A percentile compares a stretch with the other conserved stretches of the same genome.
phyloP scores from a whole-genome alignment of 257 asterid species.

The Osmanthus fragrans region DNA sequence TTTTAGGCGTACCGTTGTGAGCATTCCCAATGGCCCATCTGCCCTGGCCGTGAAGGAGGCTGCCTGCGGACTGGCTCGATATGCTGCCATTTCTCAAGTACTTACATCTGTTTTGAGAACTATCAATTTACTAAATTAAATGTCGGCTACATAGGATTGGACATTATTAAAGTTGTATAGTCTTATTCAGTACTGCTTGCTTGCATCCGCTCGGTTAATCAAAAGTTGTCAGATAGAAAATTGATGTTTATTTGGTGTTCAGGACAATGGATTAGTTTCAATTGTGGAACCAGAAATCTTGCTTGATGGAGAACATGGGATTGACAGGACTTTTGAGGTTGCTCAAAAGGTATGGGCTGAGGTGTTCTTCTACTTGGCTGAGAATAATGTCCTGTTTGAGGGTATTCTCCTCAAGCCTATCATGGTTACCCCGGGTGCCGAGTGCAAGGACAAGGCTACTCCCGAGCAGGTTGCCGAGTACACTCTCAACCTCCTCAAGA shows the following conservation, averaged over 20 bases:
- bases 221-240: background rate
- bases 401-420: conserved; percentile 65
- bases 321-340: conserved; percentile 62
- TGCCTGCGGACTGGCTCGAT: conserved; percentile 31
- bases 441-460: conserved; percentile 28
- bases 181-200: background rate
- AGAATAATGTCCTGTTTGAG: conserved; percentile 58
- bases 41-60: conserved; percentile 36
- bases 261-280: conserved; percentile 61
- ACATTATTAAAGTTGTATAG: background rate
- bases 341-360: conserved; percentile 29
- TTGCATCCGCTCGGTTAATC: background rate
- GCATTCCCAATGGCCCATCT: conserved; percentile 36
- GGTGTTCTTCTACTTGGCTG: conserved; percentile 32
- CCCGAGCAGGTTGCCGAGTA: conserved; percentile 40
- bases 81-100: conserved; percentile 61
- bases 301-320: conserved; percentile 64
- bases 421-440: conserved; percentile 72
- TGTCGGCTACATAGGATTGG: background rate
- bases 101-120: background rate
- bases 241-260: background rate
- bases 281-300: conserved; percentile 67
- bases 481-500: conserved; percentile 38
- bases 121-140: background rate
- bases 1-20: conserved; percentile 28